A percentile compares a stretch with the other conserved stretches of the same genome.
phyloP scores from a whole-genome alignment of 768 basidiomycete species.

The Kwoniella botswanensis region DNA sequence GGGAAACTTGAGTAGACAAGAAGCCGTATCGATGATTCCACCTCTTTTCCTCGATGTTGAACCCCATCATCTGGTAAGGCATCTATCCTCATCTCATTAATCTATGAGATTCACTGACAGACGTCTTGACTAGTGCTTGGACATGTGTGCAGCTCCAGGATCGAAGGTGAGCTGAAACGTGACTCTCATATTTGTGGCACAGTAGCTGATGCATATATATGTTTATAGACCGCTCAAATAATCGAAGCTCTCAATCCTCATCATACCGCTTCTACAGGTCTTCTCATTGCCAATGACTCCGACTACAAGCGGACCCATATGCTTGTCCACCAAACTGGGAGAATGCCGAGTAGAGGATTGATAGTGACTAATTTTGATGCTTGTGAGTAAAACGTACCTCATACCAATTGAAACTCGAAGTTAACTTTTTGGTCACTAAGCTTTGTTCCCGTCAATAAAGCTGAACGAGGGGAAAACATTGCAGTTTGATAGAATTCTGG shows the following conservation, averaged over 20 bases:
- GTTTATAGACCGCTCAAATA: slow-evolving; percentile 81
- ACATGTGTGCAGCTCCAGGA: slow-evolving; percentile 98
- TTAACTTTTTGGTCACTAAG: slow-evolving; percentile 4
- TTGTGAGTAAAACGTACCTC: slow-evolving; percentile 63
- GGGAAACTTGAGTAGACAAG: slow-evolving; percentile 95
- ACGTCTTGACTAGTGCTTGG: slow-evolving; percentile 62
- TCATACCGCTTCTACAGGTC: slow-evolving; percentile 73
- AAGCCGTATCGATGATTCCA: slow-evolving; percentile 99
- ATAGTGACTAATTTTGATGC: slow-evolving; percentile 98
- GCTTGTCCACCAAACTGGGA: slow-evolving; percentile 94
- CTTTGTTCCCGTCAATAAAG: slow-evolving; percentile 55
- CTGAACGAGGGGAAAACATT: slow-evolving; percentile 61
- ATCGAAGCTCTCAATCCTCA: slow-evolving; percentile 90
- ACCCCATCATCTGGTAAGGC: slow-evolving; percentile 74
- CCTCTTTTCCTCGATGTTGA: slow-evolving; percentile 92
- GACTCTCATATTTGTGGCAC: neutral
- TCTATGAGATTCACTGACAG: slow-evolving; percentile 6
- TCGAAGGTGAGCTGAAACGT: slow-evolving; percentile 70
- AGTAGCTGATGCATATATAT: slow-evolving; percentile 1
- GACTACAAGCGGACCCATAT: slow-evolving; percentile 93
- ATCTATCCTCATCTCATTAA: neutral
- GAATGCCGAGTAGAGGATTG: slow-evolving; percentile 86
- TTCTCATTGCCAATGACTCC: slow-evolving; percentile 93
- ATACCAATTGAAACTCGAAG: too few species aligned
- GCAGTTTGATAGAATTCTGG: slow-evolving; percentile 88